These are phyloP conservation scores for Vitis rotundifolia DNA, from an alignment of 164 flowering plant genomes.

Conservation along the genomic window DNA sequence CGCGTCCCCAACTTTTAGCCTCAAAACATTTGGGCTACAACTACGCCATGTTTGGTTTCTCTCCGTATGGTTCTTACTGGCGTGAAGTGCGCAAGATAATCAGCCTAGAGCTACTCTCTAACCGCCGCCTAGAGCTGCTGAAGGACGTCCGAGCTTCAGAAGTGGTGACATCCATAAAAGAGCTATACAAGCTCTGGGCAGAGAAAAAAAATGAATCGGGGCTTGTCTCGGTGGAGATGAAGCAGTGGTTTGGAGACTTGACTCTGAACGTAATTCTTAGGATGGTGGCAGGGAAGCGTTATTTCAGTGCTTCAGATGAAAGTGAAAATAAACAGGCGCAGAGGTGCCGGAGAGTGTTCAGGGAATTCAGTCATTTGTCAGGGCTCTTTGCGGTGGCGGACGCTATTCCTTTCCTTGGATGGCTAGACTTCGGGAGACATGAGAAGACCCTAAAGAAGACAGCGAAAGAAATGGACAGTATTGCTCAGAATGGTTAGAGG, in stretches of 20 bases:
- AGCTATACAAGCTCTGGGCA: constrained; percentile 6
- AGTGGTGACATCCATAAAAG: constrained; percentile 6
- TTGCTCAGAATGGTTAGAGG: no score
- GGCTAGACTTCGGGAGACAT: not conserved
- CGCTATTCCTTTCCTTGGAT: constrained; percentile 8
- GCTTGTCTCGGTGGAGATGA: constrained; percentile 19
- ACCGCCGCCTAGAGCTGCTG: constrained; percentile 12
- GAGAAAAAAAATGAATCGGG: not conserved
- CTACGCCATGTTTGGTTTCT: constrained; percentile 9
- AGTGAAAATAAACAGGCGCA: not conserved
- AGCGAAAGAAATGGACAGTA: no score
- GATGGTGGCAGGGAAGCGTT: constrained; percentile 34
- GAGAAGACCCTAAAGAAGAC: no score
- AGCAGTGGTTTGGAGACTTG: constrained; percentile 26
- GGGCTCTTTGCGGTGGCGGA: constrained; percentile 15
- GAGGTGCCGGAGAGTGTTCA: constrained; percentile 5
- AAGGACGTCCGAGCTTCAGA: constrained; percentile 10
- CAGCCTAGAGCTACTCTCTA: constrained; percentile 13
- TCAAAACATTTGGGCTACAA: constrained; percentile 4
- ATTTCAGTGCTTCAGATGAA: not conserved
- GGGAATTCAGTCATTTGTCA: constrained; percentile 4
- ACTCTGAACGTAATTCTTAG: constrained; percentile 24
- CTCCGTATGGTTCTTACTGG: constrained; percentile 13
- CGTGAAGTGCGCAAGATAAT: constrained; percentile 17
- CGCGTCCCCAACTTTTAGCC: constrained; percentile 12